Base-by-base conservation (phyloP, 2,329 filamentous ascomycete species). In the Phoma herbarum region DNA sequence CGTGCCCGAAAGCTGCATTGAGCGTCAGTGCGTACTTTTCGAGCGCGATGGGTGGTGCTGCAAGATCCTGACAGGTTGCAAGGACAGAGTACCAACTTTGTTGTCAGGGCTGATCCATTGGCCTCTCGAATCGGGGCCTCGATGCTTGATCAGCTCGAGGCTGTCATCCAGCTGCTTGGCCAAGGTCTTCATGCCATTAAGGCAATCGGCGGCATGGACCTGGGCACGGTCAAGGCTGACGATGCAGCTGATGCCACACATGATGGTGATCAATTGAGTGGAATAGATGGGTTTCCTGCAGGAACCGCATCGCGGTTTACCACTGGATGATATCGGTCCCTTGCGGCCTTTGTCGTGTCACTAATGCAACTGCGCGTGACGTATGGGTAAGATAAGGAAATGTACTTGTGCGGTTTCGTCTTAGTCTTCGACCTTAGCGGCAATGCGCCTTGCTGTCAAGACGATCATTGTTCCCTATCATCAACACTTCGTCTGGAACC, bases 121-220 rank as follows among this genome's bases (percentile, higher is more conserved):
- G 20, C 78, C 80, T 51, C 72, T 69, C 20, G 74, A 74, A 65
- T 83, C 81, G 6, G 81, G 81, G 3, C 81, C 81, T 49, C 80
- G 79, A 63, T 82, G 79, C 20, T 74, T 71, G 57, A 82, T 52
- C 75, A 61, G 33, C 39, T 61, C 59, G n/a, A 61, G 54, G 49
- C 55, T 59, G 4, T 59, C 26, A 35, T 61, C 44, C 31, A 61
- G 45, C 37, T 47, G 51, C 42, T 50, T 59, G 16, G 33, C 46
- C 41, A 59, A 50, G 57, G 22, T 51, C 57, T 28, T 49, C 25
- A 45, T 9, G n/a, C 50, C 44, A 16, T 23, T 28, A 8, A 50
- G 45, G 31, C 50, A 53, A 22, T 50, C 2, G 25, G 20, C 25
- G 10, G 45, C 31, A 26, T 53, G 56, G 23, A 44, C 50, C 16